A percentile compares a stretch with the other conserved stretches of the same genome.
Evolutionary conservation across 2,329 filamentous ascomycete species (phyloP).

Genomic region (Botryosphaeria agaves): DNA sequence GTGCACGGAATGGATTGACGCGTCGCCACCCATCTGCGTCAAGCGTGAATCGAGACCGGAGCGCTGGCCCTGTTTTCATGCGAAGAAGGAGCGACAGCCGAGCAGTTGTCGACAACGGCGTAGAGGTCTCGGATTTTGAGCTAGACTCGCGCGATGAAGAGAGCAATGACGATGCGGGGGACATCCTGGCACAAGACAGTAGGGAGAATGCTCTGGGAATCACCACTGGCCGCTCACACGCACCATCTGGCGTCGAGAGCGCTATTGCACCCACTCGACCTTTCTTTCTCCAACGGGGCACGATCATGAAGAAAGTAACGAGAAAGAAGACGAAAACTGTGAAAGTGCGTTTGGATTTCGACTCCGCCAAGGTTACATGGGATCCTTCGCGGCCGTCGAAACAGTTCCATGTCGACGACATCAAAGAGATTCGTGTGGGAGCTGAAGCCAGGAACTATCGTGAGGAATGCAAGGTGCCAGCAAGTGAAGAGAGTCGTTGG

Average conservation of each 20-base stretch:
- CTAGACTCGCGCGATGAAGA: slow-evolving; percentile 40
- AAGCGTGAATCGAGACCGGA: slow-evolving; percentile 62
- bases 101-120: slow-evolving; percentile 35
- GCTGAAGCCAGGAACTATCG: slow-evolving; percentile 77
- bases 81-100: slow-evolving; percentile 82
- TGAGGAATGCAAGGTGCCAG: slow-evolving; percentile 58
- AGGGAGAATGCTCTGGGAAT: slow-evolving; percentile 23
- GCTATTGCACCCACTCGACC: slow-evolving; percentile 57
- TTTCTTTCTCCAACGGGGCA: slow-evolving; percentile 60
- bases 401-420: slow-evolving; percentile 85
- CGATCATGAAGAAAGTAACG: slow-evolving; percentile 63
- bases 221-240: slow-evolving; percentile 10
- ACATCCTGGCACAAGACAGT: slow-evolving; percentile 10
- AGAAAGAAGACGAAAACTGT: slow-evolving; percentile 63
- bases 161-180: slow-evolving; percentile 26
- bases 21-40: slow-evolving; percentile 64
- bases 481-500: slow-evolving; percentile 53
- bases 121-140: slow-evolving; percentile 32
- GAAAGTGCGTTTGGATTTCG: slow-evolving; percentile 61
- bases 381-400: slow-evolving; percentile 64
- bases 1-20: slow-evolving; percentile 51
- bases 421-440: slow-evolving; percentile 74
- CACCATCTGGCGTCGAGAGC: slow-evolving; percentile 14
- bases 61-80: slow-evolving; percentile 76
- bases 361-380: slow-evolving; percentile 79